Evolutionary conservation across 1,139 yeast species (phyloP).

Genomic region (Geotrichum carabidarum): DNA sequence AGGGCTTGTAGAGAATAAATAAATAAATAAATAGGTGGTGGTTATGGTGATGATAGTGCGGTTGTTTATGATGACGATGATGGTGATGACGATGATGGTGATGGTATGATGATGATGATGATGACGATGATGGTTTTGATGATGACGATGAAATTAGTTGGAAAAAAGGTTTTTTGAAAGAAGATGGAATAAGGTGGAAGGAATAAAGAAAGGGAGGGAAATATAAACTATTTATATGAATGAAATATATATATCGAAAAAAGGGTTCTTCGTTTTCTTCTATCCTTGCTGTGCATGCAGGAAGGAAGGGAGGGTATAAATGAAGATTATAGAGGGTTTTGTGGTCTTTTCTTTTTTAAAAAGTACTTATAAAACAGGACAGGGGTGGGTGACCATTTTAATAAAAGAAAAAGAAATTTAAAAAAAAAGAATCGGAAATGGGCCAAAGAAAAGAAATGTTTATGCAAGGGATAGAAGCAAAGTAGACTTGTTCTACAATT

Average conservation of each 20-base stretch:
- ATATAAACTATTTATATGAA: not conserved
- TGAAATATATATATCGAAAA: not conserved
- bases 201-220: not conserved
- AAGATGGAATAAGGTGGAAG: not conserved
- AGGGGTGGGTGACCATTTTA: not conserved
- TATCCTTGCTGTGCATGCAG: not conserved
- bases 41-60: not conserved
- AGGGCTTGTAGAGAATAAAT: not conserved
- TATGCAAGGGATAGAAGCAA: not conserved
- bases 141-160: not conserved
- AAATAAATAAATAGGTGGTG: not conserved
- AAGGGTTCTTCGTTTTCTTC: too few relatives aligned
- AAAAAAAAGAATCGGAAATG: too few relatives aligned
- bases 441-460: not conserved
- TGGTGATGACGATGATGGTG: not conserved
- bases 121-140: not conserved
- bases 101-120: not conserved
- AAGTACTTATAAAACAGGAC: not conserved
- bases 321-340: not conserved
- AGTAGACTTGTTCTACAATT: too few relatives aligned
- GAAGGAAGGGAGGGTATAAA: not conserved
- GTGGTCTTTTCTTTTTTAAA: not conserved
- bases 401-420: not conserved
- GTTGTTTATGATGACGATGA: not conserved
- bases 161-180: not conserved